Percentiles rank a stretch among this genome's conserved stretches.
These are phyloP conservation scores for Podaxis carcinomalis DNA, from an alignment of 768 basidiomycete species.

Conservation along the genomic window DNA sequence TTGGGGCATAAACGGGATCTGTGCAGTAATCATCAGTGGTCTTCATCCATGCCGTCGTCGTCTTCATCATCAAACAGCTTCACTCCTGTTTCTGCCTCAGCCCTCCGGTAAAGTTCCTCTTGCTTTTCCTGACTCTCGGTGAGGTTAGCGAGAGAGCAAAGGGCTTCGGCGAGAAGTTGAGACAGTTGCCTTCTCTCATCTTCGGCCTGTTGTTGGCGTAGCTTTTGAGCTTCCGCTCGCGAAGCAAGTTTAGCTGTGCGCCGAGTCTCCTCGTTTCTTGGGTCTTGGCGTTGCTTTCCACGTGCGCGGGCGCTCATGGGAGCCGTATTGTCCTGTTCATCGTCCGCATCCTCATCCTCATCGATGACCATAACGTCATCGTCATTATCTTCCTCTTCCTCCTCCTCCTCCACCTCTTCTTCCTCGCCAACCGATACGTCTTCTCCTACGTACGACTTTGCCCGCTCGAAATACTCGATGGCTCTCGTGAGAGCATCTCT, in stretches of 20 bases:
- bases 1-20: neutral
- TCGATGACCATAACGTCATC: neutral
- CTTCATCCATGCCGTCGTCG: slow-evolving; percentile 5
- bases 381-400: slow-evolving; percentile 10
- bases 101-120: slow-evolving; percentile 6
- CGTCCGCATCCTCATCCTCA: slow-evolving; percentile 4
- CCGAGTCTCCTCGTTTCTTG: neutral
- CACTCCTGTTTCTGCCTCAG: slow-evolving; percentile 1
- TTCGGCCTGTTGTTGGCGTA: slow-evolving; percentile 2
- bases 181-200: slow-evolving; percentile 1
- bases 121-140: slow-evolving; percentile 4
- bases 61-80: neutral
- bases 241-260: neutral
- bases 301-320: slow-evolving; percentile 6
- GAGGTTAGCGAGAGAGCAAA: slow-evolving; percentile 7
- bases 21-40: neutral
- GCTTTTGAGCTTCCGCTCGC: neutral
- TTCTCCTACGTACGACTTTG: slow-evolving; percentile 24
- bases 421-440: slow-evolving; percentile 9
- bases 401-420: slow-evolving; percentile 12
- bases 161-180: slow-evolving; percentile 4
- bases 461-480: slow-evolving; percentile 37
- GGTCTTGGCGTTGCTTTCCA: slow-evolving; percentile 3
- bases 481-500: slow-evolving; percentile 46
- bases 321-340: neutral